Base-by-base conservation (phyloP, 2,329 filamentous ascomycete species). In the Stachybotrys chlorohalonatus region DNA sequence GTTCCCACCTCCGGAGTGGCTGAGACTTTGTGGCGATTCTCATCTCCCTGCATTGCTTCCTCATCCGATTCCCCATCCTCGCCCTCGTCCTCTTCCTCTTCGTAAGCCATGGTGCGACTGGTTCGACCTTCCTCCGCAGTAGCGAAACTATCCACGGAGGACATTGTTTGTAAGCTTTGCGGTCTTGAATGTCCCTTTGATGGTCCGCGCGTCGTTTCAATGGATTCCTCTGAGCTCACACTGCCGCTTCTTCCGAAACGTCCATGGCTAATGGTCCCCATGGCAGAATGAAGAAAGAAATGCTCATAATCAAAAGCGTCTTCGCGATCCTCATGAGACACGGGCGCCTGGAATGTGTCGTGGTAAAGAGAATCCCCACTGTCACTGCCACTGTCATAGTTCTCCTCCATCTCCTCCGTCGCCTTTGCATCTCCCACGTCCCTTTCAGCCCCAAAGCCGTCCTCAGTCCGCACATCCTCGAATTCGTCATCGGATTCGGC, bases 301-400 rank as follows among this genome's bases (percentile, higher is more conserved):
- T 95, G 86, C 68, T 96, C 89, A 59, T 97, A 97, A 68, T 97
- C 93, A 64, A 97, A 97, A 1, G 92, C 92, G 69, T 97, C 93
- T 60, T 92, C 86, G 17, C 93, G 87, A 68, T 96, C 91, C 72
- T 97, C 93, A 64, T 97, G 93, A 0, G 90, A 90, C 6, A 87
- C 73, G 8, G 80, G 79, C 52, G 82, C 78, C 54, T 82, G 76
- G 51, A 78, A 68, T 0, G 79, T 74, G 61, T 85, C 84, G 62
- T 86, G 82, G 62, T 87, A 85, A 7, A 85, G 73, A 11, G 81
- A 81, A 53, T 84, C 78, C 62, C 82, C 76, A 59, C 84, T 84
- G 62, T 89, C 85, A 62, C 85, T 87, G 24, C 76, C 75, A 49
- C 70, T 72, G 17, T 60, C 61, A 47, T 65, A 65, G 47, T 70